phyloP scores from a whole-genome alignment of 257 asterid species.

The Eucommia ulmoides region DNA sequence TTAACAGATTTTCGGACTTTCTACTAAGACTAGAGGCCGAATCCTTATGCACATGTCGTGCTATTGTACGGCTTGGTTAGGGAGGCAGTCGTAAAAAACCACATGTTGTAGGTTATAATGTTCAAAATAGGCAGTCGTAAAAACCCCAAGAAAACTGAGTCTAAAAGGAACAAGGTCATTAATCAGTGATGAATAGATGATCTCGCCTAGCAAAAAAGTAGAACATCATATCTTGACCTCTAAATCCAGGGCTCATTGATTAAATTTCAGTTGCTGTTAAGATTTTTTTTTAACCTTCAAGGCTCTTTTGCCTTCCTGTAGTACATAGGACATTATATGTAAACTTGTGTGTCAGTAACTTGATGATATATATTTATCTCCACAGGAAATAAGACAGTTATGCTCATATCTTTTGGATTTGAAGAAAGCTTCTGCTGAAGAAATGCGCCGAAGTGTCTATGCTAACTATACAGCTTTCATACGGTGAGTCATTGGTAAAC shows the following conservation, averaged over 20 bases:
- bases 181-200: no score
- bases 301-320: neutral
- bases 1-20: no score
- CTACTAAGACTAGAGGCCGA: no score
- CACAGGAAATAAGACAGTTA: constrained; percentile 91
- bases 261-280: neutral
- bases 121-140: no score
- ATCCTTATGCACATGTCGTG: no score
- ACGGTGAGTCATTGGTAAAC: constrained; percentile 34
- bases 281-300: neutral
- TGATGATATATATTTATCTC: constrained; percentile 4
- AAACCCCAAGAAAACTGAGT: no score
- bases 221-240: neutral
- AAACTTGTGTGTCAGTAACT: constrained; percentile 1
- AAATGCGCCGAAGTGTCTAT: constrained; percentile 96
- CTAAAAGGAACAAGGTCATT: no score
- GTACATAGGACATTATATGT: neutral
- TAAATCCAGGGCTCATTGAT: neutral
- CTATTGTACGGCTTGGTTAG: no score
- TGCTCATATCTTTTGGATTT: constrained; percentile 88
- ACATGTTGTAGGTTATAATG: no score
- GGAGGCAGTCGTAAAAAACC: no score
- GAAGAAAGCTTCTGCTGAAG: constrained; percentile 98
- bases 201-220: neutral
- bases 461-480: constrained; percentile 95